These are phyloP conservation scores for Senna tora DNA, from an alignment of 306 rosid species.

Conservation along the genomic window DNA sequence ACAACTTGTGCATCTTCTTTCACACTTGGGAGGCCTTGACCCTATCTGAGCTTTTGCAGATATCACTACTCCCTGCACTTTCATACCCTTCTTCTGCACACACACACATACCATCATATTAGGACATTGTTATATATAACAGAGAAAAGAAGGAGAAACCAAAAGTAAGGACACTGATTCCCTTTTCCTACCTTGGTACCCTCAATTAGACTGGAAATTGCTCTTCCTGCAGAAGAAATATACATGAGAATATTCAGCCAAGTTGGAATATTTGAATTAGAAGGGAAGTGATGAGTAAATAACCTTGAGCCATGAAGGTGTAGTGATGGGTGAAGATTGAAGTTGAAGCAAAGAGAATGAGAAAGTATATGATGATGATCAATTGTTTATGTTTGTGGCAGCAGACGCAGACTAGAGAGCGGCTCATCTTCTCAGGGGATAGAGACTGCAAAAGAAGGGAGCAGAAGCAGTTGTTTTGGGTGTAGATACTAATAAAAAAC, in stretches of 20 bases:
- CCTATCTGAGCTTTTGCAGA: slow-evolving; percentile 53
- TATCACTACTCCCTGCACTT: slow-evolving; percentile 30
- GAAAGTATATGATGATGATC: slow-evolving; percentile 30
- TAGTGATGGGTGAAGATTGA: slow-evolving; percentile 42
- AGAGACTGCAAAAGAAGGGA: slow-evolving; percentile 38
- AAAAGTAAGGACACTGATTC: slow-evolving; percentile 5
- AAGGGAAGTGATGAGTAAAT: neutral
- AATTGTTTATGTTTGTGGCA: slow-evolving; percentile 53
- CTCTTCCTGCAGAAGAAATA: slow-evolving; percentile 57
- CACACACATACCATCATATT: no score
- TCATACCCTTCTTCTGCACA: slow-evolving; percentile 41
- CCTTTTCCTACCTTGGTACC: slow-evolving; percentile 50
- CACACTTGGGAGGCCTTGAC: slow-evolving; percentile 80
- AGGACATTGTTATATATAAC: no score
- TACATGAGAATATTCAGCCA: slow-evolving; percentile 12
- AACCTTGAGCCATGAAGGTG: slow-evolving; percentile 70
- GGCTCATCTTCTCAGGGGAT: slow-evolving; percentile 55
- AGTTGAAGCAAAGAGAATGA: slow-evolving; percentile 57
- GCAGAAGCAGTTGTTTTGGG: slow-evolving; percentile 36
- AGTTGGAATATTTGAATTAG: neutral
- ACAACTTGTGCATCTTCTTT: slow-evolving; percentile 57
- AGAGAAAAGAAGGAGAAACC: neutral
- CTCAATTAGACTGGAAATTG: slow-evolving; percentile 48
- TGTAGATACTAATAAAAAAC: slow-evolving; percentile 37
- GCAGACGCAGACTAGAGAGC: slow-evolving; percentile 46